These are phyloP conservation scores for Pseudopithomyces maydicus DNA, from an alignment of 2,329 filamentous ascomycete genomes.

Conservation along the genomic window DNA sequence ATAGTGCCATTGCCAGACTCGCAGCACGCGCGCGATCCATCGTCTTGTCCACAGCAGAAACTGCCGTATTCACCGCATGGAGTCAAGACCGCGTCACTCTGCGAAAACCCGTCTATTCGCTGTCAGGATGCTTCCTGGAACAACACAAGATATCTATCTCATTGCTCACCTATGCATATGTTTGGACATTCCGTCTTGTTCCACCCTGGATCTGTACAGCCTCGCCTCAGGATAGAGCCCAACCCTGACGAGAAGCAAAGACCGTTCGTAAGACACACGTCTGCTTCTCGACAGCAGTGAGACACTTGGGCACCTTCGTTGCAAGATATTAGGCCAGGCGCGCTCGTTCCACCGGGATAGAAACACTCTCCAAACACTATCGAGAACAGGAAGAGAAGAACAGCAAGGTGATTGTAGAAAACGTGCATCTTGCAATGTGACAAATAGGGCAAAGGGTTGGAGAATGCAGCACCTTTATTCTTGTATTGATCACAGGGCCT, in stretches of 20 bases:
- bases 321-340: background rate
- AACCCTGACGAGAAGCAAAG: constrained; percentile 6
- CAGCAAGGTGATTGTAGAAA: background rate
- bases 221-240: constrained; percentile 4
- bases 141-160: background rate
- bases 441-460: background rate
- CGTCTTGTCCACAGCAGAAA: constrained; percentile 10
- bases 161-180: constrained; percentile 3
- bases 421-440: background rate
- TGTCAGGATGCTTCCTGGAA: background rate
- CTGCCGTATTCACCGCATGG: constrained; percentile 6
- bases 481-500: background rate
- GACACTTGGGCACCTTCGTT: constrained; percentile 1
- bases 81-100: constrained; percentile 3
- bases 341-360: constrained; percentile 6
- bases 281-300: constrained; percentile 8
- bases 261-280: constrained; percentile 6
- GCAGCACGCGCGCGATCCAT: constrained; percentile 5
- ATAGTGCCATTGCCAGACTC: constrained; percentile 1
- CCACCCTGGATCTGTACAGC: constrained; percentile 6
- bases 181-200: background rate
- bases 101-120: background rate
- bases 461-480: background rate
- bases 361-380: constrained; percentile 1
- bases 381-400: background rate